Base-by-base conservation (phyloP, 208 protist genomes). In the Acanthamoeba castellanii region DNA sequence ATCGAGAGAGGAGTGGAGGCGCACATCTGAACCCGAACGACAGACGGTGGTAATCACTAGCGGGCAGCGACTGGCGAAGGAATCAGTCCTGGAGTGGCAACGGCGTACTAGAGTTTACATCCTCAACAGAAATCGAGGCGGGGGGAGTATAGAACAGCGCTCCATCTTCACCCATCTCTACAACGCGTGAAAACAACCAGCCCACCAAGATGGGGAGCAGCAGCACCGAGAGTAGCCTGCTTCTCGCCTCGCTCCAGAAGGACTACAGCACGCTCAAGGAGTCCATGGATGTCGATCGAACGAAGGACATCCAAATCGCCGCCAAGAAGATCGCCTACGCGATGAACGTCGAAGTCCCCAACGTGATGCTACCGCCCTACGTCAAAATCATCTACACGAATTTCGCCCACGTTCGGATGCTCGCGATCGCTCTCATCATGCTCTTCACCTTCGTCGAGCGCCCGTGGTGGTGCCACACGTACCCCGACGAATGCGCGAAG, bases 81-180 rank as follows among this genome's bases (percentile, higher is more conserved):
- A 22, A 14, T 57, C 32, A 25, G 42, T 25, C 76, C n/a, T 85
- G 76, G 76, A 85, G 76, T 85, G 76, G 76, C 42, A 9, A 59
- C 32, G 76, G 42, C 76, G 76, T 42, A 42, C 37, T 85, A 50
- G 76, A 50, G 76, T 85, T 34, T 85, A 85, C 76, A 85, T 85
- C 20, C 76, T 85, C 42, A 85, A 85, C n/a, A 85, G 76, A 85
- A 85, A 85, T 85, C 76, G 76, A 85, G 76, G 76, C 76, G 76
- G 76, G 18, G 76, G 76, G 34, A 85, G 76, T 85, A 85, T 85
- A 85, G 76, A 50, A 78, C 70, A 32, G 9, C n/a, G 14, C 70
- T 32, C 16, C 76, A 85, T 18, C 76, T 27, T 14, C 34, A 85
- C 22, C 76, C 68, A 47, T 42, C 55, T 13, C 1, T 59, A 16